Evolutionary conservation across 768 basidiomycete genomes (phyloP).

Genomic region (Gymnopilus dilepis): DNA sequence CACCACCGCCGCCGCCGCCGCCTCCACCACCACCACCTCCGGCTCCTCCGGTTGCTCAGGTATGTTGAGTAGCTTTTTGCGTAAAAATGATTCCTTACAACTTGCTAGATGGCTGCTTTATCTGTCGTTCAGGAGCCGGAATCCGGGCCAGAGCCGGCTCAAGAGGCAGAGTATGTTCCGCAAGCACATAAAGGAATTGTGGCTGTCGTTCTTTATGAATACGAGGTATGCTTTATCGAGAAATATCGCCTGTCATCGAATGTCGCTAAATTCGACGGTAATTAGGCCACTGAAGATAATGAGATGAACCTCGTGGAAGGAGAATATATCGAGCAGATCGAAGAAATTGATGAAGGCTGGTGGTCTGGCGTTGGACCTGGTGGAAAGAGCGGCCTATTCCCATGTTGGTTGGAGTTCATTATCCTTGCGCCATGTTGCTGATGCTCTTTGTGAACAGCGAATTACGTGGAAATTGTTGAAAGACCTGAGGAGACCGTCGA

Average conservation of each 20-base stretch:
- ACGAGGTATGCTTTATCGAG: slow-evolving; percentile 52
- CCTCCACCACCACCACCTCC: slow-evolving; percentile 52
- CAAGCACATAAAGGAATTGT: slow-evolving; percentile 54
- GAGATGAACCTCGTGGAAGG: slow-evolving; percentile 84
- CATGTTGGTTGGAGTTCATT: slow-evolving; percentile 52
- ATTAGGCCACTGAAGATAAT: slow-evolving; percentile 85
- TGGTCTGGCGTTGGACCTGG: slow-evolving; percentile 79
- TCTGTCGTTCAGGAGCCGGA: slow-evolving; percentile 24
- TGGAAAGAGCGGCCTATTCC: slow-evolving; percentile 86
- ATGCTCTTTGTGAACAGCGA: slow-evolving; percentile 51
- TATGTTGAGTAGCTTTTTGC: slow-evolving; percentile 19
- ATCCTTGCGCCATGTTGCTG: neutral
- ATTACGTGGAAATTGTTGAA: slow-evolving; percentile 85
- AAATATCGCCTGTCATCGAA: neutral
- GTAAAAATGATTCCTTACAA: neutral
- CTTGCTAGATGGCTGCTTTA: slow-evolving; percentile 42
- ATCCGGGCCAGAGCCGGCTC: slow-evolving; percentile 44
- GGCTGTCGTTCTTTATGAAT: slow-evolving; percentile 82
- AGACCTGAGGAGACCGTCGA: slow-evolving; percentile 42
- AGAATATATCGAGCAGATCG: slow-evolving; percentile 80
- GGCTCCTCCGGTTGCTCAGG: slow-evolving; percentile 48
- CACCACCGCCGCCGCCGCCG: slow-evolving; percentile 47
- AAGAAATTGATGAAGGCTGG: slow-evolving; percentile 90
- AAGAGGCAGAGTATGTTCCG: slow-evolving; percentile 39
- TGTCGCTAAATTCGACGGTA: neutral